Percentiles rank a stretch among this genome's conserved stretches.
phyloP scores from a whole-genome alignment of 306 rosid genomes.

The Pueraria montana region DNA sequence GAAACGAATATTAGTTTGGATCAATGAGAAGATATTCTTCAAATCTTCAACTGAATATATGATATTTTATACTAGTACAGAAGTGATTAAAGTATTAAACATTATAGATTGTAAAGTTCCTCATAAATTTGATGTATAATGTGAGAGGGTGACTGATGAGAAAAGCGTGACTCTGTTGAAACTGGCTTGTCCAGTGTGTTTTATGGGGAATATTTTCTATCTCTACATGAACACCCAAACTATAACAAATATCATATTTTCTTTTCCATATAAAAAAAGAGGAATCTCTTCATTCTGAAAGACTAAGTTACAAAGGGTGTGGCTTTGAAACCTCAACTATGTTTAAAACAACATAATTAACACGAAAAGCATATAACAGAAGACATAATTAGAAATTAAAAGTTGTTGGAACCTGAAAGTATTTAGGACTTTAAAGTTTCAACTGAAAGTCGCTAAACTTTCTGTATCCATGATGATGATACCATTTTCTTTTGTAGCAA shows the following conservation, averaged over 20 bases:
- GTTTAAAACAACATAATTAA: conserved; percentile 1
- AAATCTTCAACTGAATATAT: neutral
- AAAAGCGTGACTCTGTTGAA: neutral
- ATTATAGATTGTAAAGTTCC: conserved; percentile 30
- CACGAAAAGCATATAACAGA: neutral
- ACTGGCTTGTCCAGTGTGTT: neutral
- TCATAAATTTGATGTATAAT: conserved; percentile 13
- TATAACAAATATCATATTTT: conserved; percentile 5
- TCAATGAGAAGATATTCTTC: neutral
- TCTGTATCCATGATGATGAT: neutral
- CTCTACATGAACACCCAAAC: neutral
- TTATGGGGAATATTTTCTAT: neutral
- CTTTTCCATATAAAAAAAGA: neutral
- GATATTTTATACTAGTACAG: conserved; percentile 7
- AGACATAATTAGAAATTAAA: neutral
- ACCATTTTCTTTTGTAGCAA: neutral
- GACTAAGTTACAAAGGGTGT: conserved; percentile 9
- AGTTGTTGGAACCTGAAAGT: neutral
- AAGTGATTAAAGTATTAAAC: conserved; percentile 17
- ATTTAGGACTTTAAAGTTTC: neutral
- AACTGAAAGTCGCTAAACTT: too few relatives aligned
- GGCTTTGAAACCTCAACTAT: conserved; percentile 18
- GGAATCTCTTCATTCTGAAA: conserved; percentile 3
- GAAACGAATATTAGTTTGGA: neutral
- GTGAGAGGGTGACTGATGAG: neutral